Evolutionary conservation across 176 grass and related monocot genomes (phyloP).

Genomic region (Tuctoria greenei): DNA sequence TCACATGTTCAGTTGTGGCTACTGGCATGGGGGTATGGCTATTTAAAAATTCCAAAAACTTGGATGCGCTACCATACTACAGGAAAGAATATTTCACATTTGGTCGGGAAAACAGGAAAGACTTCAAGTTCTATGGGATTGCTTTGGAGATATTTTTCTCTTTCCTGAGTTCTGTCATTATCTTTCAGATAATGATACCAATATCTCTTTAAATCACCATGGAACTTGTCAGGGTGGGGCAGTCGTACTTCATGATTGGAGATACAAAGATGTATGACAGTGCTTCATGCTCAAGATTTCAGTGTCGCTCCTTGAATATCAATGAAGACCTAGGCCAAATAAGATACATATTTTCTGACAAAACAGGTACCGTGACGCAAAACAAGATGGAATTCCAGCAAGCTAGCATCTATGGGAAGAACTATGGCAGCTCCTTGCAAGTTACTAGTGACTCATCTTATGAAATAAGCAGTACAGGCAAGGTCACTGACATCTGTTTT

Average conservation of each 20-base stretch:
- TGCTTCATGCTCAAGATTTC: conserved; percentile 93
- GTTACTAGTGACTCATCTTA: conserved; percentile 47
- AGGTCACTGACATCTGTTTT: conserved; percentile 43
- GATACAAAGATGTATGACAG: conserved; percentile 90
- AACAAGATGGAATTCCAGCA: conserved; percentile 98
- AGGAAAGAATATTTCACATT: conserved; percentile 83
- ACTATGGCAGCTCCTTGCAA: conserved; percentile 79
- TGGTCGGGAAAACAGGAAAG: conserved; percentile 76
- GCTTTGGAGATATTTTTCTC: conserved; percentile 97
- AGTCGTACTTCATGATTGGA: conserved; percentile 99
- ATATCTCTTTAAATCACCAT: conserved; percentile 99
- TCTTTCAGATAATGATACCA: conserved; percentile 99
- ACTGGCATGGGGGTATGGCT: conserved; percentile 98
- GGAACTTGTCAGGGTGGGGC: conserved; percentile 92
- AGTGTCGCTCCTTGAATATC: conserved; percentile 98
- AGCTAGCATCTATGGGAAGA: conserved; percentile 84
- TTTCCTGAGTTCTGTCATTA: conserved; percentile 99
- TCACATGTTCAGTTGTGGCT: conserved; percentile 92
- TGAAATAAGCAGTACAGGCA: conserved; percentile 81
- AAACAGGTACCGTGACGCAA: conserved; percentile 95
- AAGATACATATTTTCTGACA: conserved; percentile 95
- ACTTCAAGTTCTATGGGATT: conserved; percentile 91
- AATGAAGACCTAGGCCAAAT: conserved; percentile 98
- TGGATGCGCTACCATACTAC: conserved; percentile 90
- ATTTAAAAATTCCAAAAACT: conserved; percentile 68